A percentile compares a stretch with the other conserved stretches of the same genome.
Conservation (phyloP, 805 yeast species). For the Candida suzukii region DNA sequence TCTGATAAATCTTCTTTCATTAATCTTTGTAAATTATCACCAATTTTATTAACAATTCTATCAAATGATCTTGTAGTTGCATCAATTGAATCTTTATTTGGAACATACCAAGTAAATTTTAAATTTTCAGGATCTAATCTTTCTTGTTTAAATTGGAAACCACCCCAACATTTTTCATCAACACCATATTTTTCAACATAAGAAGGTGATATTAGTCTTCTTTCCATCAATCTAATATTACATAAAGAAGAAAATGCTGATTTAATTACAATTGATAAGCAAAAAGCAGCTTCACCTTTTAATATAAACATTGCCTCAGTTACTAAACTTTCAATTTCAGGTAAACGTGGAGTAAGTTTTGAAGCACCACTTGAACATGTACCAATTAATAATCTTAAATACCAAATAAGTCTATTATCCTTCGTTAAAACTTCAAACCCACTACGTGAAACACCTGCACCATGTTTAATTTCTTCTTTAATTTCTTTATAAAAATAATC, state of each 20-base stretch:
- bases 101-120: constrained; percentile 70
- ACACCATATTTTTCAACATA: constrained; percentile 29
- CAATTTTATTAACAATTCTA: constrained; percentile 35
- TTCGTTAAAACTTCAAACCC: constrained; percentile 64
- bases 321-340: constrained; percentile 42
- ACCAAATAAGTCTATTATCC: constrained; percentile 71
- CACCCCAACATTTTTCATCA: constrained; percentile 66
- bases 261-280: constrained; percentile 51
- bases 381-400: constrained; percentile 62
- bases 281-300: constrained; percentile 57
- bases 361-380: constrained; percentile 62
- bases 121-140: constrained; percentile 45
- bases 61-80: constrained; percentile 58
- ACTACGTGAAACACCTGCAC: constrained; percentile 70
- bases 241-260: constrained; percentile 60
- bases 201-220: constrained; percentile 43
- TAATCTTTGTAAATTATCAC: constrained; percentile 32
- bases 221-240: constrained; percentile 50
- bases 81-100: constrained; percentile 45
- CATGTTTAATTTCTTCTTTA: constrained; percentile 66
- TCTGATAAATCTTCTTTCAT: constrained; percentile 29
- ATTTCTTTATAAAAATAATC: constrained; percentile 44
- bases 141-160: constrained; percentile 47
- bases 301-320: constrained; percentile 32
- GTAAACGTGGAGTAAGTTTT: constrained; percentile 33